Evolutionary conservation across 139 green algal genomes (phyloP).

Genomic region (Protoeuglena noctilucae): DNA sequence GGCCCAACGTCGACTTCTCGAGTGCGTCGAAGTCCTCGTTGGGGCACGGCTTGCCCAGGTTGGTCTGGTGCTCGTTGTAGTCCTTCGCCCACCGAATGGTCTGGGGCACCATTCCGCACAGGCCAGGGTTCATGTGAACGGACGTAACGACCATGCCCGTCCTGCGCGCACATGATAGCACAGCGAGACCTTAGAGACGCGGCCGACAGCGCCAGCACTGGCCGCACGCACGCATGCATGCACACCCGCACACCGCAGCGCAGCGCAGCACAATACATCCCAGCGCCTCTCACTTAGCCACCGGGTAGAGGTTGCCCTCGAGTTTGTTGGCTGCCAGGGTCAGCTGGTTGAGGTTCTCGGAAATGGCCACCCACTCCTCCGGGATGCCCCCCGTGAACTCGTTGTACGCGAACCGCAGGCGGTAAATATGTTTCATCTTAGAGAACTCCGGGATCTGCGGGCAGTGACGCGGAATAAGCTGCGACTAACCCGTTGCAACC

Average conservation of each 20-base stretch:
- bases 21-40: too few species aligned
- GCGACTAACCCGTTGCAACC: slow-evolving; percentile 9
- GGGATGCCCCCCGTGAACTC: slow-evolving; percentile 1
- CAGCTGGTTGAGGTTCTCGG: background rate
- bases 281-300: too few species aligned
- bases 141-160: too few species aligned
- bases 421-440: slow-evolving; percentile 6
- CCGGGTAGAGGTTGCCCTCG: slow-evolving; percentile 17
- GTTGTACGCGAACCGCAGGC: slow-evolving; percentile 15
- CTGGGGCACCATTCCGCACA: slow-evolving; percentile 31
- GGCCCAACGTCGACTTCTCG: too few species aligned
- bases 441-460: slow-evolving; percentile 11
- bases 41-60: slow-evolving; percentile 24
- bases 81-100: slow-evolving; percentile 22
- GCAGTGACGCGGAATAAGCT: too few species aligned
- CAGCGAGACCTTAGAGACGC: too few species aligned
- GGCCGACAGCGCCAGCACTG: too few species aligned
- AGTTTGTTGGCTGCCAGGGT: slow-evolving; percentile 16
- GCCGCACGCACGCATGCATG: too few species aligned
- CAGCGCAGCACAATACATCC: too few species aligned
- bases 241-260: too few species aligned
- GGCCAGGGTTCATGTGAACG: slow-evolving; percentile 13
- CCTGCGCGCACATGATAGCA: too few species aligned
- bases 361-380: slow-evolving; percentile 5
- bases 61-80: slow-evolving; percentile 20